Percentiles rank a stretch among this genome's conserved stretches.
These are phyloP conservation scores for Alternaria ethzedia DNA, from an alignment of 2,329 filamentous ascomycete genomes.

Conservation along the genomic window DNA sequence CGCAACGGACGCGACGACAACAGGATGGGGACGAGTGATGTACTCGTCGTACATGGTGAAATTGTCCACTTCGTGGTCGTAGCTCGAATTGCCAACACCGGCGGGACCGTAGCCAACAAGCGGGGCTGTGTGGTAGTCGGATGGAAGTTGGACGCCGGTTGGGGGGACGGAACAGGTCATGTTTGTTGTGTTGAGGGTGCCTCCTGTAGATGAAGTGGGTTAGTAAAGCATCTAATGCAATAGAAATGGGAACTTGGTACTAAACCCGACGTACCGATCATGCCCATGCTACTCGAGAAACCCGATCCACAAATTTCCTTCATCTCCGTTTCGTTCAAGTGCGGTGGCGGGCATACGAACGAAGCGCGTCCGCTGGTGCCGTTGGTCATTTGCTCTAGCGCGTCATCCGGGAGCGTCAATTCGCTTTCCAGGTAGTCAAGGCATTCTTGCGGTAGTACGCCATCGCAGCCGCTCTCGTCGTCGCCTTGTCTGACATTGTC, in stretches of 20 bases:
- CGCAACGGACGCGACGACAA: neutral
- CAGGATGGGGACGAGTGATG: neutral
- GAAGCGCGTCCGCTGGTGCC: neutral
- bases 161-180: neutral
- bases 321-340: neutral
- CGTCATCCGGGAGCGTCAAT: neutral
- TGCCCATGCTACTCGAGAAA: neutral
- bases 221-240: neutral
- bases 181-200: neutral
- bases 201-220: neutral
- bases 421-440: neutral
- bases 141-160: neutral
- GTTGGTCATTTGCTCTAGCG: neutral
- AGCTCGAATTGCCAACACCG: neutral
- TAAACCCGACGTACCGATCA: neutral
- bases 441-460: neutral
- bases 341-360: neutral
- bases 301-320: neutral
- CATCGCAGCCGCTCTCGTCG: neutral
- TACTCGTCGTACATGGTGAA: neutral
- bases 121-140: neutral
- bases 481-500: neutral
- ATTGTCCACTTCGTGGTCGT: neutral
- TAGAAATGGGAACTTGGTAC: neutral
- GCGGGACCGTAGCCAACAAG: neutral